Base-by-base conservation (phyloP, 129 eudicot species). In the Escallonia herrerae region DNA sequence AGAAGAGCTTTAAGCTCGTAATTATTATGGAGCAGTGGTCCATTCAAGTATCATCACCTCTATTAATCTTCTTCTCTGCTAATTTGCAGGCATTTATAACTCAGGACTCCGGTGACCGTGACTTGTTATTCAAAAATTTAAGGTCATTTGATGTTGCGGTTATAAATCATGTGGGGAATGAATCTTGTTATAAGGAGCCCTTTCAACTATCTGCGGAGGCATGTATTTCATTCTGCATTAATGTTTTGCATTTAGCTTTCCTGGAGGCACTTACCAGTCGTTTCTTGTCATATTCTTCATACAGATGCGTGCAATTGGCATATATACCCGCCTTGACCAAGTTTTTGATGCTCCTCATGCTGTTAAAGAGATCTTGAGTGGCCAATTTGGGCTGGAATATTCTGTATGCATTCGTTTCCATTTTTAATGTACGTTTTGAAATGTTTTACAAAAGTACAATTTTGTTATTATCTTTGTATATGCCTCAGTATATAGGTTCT, bases 301-400 rank as follows among this genome's bases (percentile, higher is more conserved):
- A 68, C 95, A 91, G 99, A 88, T 93, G 96, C 71, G 70, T 40
- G 80, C 80, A 38, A 83, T 86, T 65, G 99, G 99, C 22, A 65
- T 93, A 76, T 74, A 78, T 66, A 82, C 96, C 65, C 81, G 99
- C 81, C 99, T 93, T 68, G 96, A 93, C 72, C 87, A 83, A 73
- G 84, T 89, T 47, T 93, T 93, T 82, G 96, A 89, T 46, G 99
- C 99, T 76, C 99, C 99, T 0, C 43, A 75, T 78, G 96, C 95
- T 64, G 95, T 93, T 79, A 88, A 72, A 73, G 93, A 86, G 44
- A 78, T 86, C 63, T 51, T 93, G 76, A 78, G 71, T 6, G 78
- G 89, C 12, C 98, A 93, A 69, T 81, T 75, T 70, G 64, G 73
- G 56, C 75, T 89, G 75, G 96, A 89, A 37, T 22, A 70, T 63